phyloP scores from a whole-genome alignment of 2,329 filamentous ascomycete species.

The Nothophoma quercina region DNA sequence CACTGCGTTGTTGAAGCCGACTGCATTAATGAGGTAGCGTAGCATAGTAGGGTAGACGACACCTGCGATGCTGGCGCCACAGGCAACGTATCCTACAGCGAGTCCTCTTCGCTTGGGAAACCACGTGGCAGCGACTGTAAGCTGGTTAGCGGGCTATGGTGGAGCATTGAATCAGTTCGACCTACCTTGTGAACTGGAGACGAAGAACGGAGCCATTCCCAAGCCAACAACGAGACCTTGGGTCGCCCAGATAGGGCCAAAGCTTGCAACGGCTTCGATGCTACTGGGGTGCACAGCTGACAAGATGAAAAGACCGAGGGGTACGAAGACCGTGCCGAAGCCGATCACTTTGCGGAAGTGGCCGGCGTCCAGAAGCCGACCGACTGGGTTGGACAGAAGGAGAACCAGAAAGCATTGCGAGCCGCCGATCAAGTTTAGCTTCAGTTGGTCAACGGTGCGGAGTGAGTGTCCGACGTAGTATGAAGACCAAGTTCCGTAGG shows the following conservation, averaged over 20 bases:
- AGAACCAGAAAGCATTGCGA: conserved; percentile 59
- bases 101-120: conserved; percentile 57
- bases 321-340: conserved; percentile 53
- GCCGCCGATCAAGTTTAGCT: conserved; percentile 58
- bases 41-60: conserved; percentile 58
- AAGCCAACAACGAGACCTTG: conserved; percentile 58
- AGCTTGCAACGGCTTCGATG: conserved; percentile 48
- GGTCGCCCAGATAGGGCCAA: conserved; percentile 55
- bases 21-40: conserved; percentile 51
- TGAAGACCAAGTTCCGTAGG: conserved; percentile 59
- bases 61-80: conserved; percentile 58
- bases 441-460: conserved; percentile 48
- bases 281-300: conserved; percentile 52
- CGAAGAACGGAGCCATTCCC: conserved; percentile 63
- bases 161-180: not conserved
- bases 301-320: conserved; percentile 56
- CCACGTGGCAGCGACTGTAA: conserved; percentile 59
- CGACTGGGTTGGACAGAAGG: conserved; percentile 55
- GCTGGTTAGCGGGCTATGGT: conserved; percentile 17
- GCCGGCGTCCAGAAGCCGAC: conserved; percentile 58
- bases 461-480: conserved; percentile 58
- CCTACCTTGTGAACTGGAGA: conserved; percentile 59
- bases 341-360: conserved; percentile 51
- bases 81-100: conserved; percentile 60
- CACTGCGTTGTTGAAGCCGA: conserved; percentile 57